Evolutionary conservation across 345 rosid genomes (phyloP).

Genomic region (Brassica napus): DNA sequence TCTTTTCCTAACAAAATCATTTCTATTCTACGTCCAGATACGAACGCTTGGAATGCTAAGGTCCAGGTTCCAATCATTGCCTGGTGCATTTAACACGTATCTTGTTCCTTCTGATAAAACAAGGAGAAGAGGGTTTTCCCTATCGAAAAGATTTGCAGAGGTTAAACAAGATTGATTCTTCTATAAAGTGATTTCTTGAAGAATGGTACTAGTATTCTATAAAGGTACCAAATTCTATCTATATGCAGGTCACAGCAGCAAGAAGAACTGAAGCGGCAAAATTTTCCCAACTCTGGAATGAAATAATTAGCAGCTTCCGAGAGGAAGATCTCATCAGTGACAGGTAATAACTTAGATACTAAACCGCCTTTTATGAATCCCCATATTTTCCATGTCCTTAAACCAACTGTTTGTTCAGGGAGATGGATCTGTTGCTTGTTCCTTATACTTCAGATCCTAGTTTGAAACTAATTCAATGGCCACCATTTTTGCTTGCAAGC

Average conservation of each 20-base stretch:
- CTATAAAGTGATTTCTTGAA: slow-evolving; percentile 9
- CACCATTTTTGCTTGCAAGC: slow-evolving; percentile 96
- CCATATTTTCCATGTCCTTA: slow-evolving; percentile 26
- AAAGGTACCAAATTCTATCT: slow-evolving; percentile 23
- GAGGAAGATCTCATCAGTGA: slow-evolving; percentile 98
- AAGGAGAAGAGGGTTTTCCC: slow-evolving; percentile 80
- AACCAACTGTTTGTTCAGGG: slow-evolving; percentile 56
- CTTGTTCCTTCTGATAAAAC: slow-evolving; percentile 87
- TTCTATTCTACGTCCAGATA: slow-evolving; percentile 48
- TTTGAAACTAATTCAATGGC: slow-evolving; percentile 96
- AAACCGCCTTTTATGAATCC: slow-evolving; percentile 10
- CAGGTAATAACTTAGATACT: slow-evolving; percentile 58
- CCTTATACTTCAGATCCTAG: slow-evolving; percentile 92
- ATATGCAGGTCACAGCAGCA: slow-evolving; percentile 71
- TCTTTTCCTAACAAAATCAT: slow-evolving; percentile 4
- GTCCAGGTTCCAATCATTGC: slow-evolving; percentile 93
- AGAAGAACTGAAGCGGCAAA: slow-evolving; percentile 98
- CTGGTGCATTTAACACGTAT: slow-evolving; percentile 83
- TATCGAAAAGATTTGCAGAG: slow-evolving; percentile 84
- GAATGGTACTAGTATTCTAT: slow-evolving; percentile 11
- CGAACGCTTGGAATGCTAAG: slow-evolving; percentile 94
- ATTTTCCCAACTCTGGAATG: slow-evolving; percentile 98
- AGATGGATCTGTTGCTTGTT: slow-evolving; percentile 94
- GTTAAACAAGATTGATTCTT: slow-evolving; percentile 42
- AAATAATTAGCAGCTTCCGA: slow-evolving; percentile 90